Evolutionary conservation across 352 stramenopile species (phyloP).

Genomic region (Pythium oligandrum): DNA sequence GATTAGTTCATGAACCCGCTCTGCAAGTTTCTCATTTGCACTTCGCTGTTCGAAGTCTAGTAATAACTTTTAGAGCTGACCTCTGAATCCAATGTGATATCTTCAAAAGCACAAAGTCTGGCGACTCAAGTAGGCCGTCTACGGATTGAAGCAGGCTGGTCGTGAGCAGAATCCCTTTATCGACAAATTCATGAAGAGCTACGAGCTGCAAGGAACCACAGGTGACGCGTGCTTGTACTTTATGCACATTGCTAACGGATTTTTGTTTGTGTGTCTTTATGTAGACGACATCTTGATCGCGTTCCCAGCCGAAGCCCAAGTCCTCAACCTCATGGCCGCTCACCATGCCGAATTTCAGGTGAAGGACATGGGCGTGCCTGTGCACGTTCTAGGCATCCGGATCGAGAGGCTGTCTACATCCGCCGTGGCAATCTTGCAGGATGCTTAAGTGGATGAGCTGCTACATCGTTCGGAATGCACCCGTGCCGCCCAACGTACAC

Average conservation of each 20-base stretch:
- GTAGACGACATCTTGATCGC: conserved; percentile 25
- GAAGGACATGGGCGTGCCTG: conserved; percentile 9
- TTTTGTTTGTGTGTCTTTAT: conserved; percentile 22
- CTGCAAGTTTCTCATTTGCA: no score
- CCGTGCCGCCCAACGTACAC: not conserved
- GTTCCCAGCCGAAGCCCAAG: not conserved
- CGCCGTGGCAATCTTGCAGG: conserved; percentile 16
- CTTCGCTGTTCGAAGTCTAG: no score
- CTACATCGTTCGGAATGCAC: conserved; percentile 24
- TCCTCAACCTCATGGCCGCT: not conserved
- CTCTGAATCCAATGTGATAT: no score
- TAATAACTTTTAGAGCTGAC: no score
- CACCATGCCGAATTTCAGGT: conserved; percentile 13
- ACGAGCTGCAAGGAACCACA: conserved; percentile 2
- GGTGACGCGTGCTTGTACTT: conserved; percentile 22
- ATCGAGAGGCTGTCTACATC: not conserved
- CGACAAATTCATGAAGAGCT: conserved; percentile 7
- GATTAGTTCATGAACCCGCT: no score
- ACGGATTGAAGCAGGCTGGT: conserved; percentile 26
- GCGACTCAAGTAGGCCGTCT: conserved; percentile 16
- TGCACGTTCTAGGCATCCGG: conserved; percentile 4
- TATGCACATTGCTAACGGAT: not conserved
- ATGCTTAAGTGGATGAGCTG: conserved; percentile 17
- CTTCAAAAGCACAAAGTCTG: conserved; percentile 14
- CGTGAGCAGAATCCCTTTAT: conserved; percentile 20